A percentile compares a stretch with the other conserved stretches of the same genome.
phyloP scores from a whole-genome alignment of 2,329 filamentous ascomycete genomes.

The Sarocladium brachiariae region DNA sequence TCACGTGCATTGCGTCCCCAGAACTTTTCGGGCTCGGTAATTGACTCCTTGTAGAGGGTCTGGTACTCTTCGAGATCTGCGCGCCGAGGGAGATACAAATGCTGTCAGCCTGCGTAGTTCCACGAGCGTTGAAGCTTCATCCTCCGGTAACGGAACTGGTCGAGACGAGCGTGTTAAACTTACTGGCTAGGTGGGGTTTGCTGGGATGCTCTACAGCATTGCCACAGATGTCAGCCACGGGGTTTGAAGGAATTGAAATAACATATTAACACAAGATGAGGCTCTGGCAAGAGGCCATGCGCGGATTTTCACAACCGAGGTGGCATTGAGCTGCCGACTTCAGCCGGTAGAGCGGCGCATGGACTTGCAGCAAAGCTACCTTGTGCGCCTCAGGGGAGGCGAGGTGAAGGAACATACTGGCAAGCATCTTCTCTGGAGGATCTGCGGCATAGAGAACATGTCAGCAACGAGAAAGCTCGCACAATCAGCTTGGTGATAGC shows the following conservation, averaged over 20 bases:
- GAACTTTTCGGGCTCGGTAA: conserved; percentile 81
- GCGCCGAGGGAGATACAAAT: conserved; percentile 3
- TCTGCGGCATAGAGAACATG: conserved; percentile 32
- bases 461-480: conserved; percentile 13
- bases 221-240: conserved; percentile 4
- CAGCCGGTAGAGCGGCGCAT: background rate
- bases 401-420: conserved; percentile 43
- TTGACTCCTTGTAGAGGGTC: conserved; percentile 72
- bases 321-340: background rate
- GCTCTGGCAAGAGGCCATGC: background rate
- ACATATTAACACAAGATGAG: background rate
- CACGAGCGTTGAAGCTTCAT: background rate
- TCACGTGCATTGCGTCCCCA: conserved; percentile 84
- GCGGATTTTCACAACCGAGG: conserved; percentile 10
- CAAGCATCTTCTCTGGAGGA: conserved; percentile 60
- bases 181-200: conserved; percentile 60
- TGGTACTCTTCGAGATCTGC: conserved; percentile 61
- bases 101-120: conserved; percentile 1
- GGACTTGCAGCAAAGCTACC: background rate
- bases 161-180: conserved; percentile 25
- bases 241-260: background rate
- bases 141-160: conserved; percentile 6
- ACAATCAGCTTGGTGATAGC: no score
- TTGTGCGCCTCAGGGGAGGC: background rate
- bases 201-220: conserved; percentile 54